Evolutionary conservation across 441 rosid genomes (phyloP).

Genomic region (Pelargonium cotyledonis): DNA sequence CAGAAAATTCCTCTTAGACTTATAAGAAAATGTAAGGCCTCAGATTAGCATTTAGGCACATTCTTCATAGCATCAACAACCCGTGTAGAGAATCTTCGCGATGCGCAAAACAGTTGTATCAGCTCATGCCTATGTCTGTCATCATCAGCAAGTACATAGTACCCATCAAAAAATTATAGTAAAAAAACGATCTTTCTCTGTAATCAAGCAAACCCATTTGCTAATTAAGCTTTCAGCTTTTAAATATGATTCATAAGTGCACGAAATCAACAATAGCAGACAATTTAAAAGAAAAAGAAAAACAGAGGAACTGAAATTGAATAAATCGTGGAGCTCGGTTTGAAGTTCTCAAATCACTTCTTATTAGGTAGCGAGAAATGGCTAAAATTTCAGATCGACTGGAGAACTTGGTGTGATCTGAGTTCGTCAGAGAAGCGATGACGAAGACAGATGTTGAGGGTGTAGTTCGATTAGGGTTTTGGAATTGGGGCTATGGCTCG

Average conservation of each 20-base stretch:
- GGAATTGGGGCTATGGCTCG: no score
- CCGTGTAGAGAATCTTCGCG: constrained; percentile 13
- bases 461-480: no score
- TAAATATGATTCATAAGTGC: not conserved
- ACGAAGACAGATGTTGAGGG: no score
- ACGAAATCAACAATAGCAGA: not conserved
- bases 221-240: not conserved
- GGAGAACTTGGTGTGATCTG: no score
- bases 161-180: not conserved
- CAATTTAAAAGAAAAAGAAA: no score
- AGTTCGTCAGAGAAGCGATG: no score
- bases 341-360: no score
- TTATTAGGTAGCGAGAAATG: no score
- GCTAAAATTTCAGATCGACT: no score
- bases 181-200: not conserved
- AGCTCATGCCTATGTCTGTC: constrained; percentile 15
- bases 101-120: constrained; percentile 17
- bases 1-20: not conserved
- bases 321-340: no score
- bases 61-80: constrained; percentile 21
- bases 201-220: not conserved
- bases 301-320: no score
- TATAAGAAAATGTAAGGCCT: not conserved
- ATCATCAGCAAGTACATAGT: constrained; percentile 22
- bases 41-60: constrained; percentile 28